phyloP scores from a whole-genome alignment of 495 filamentous ascomycete genomes.

The Wilcoxina mikolae region DNA sequence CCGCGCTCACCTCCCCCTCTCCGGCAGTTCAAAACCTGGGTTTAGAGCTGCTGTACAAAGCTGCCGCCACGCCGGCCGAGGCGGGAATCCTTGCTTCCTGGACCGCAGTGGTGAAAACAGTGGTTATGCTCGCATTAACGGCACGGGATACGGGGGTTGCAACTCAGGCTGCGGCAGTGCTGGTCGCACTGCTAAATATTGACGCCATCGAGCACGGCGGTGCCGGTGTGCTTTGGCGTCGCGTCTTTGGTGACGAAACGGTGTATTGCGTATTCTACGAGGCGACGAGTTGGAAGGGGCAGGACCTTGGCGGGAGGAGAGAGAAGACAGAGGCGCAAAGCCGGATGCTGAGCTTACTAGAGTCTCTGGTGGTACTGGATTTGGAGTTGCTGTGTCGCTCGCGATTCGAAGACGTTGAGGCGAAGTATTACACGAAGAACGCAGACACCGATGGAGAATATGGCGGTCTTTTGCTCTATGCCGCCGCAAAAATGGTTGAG shows the following conservation, averaged over 20 bases:
- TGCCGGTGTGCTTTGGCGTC: constrained; percentile 17
- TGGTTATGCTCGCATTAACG: constrained; percentile 12
- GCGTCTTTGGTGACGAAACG: constrained; percentile 16
- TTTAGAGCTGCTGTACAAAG: neutral
- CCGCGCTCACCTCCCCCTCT: neutral
- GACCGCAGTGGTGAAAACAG: constrained; percentile 18
- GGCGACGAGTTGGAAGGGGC: constrained; percentile 17
- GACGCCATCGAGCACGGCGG: constrained; percentile 10
- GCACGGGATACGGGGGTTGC: constrained; percentile 13
- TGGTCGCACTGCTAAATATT: constrained; percentile 9
- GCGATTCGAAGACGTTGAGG: constrained; percentile 11
- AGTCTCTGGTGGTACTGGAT: constrained; percentile 11
- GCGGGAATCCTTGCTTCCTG: neutral
- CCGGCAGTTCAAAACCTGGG: neutral
- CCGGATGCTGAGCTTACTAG: constrained; percentile 16
- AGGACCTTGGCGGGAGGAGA: constrained; percentile 11
- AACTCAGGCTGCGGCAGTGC: constrained; percentile 11
- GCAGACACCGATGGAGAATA: constrained; percentile 9
- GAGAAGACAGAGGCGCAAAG: constrained; percentile 17
- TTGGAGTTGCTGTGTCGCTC: constrained; percentile 13
- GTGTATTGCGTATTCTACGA: constrained; percentile 20
- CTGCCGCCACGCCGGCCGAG: neutral
- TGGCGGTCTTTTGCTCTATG: constrained; percentile 17
- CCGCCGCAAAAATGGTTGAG: constrained; percentile 12
- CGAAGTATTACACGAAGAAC: constrained; percentile 7